These are phyloP conservation scores for Populus euphratica DNA, from an alignment of 345 rosid genomes.

Conservation along the genomic window DNA sequence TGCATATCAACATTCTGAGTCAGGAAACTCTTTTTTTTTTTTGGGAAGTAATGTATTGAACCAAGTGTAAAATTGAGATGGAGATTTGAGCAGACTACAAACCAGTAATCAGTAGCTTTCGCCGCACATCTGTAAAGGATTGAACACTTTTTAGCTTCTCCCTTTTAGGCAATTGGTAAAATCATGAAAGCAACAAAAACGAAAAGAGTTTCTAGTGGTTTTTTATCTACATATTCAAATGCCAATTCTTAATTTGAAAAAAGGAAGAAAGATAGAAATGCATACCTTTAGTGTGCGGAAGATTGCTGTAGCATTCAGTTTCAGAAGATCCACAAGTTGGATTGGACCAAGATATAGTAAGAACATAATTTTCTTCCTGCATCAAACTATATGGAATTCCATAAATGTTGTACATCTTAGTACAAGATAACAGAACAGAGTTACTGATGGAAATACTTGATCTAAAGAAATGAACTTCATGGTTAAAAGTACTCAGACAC, in stretches of 20 bases:
- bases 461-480: neutral
- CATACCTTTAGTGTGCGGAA: neutral
- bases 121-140: neutral
- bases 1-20: neutral
- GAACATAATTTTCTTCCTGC: neutral
- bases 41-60: neutral
- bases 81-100: neutral
- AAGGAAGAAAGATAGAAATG: neutral
- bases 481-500: neutral
- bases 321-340: neutral
- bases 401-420: constrained; percentile 4
- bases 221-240: too few species aligned
- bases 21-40: too few species aligned
- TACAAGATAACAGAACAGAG: neutral
- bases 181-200: neutral
- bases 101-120: neutral
- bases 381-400: neutral
- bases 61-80: too few species aligned
- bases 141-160: neutral
- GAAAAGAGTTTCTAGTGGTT: too few species aligned
- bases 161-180: neutral
- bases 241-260: neutral
- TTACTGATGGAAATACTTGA: accelerated
- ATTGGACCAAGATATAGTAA: neutral
- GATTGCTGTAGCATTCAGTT: neutral